These are phyloP conservation scores for Ophiostoma novo-ulmi DNA, from an alignment of 2,329 filamentous ascomycete species.

Conservation along the genomic window DNA sequence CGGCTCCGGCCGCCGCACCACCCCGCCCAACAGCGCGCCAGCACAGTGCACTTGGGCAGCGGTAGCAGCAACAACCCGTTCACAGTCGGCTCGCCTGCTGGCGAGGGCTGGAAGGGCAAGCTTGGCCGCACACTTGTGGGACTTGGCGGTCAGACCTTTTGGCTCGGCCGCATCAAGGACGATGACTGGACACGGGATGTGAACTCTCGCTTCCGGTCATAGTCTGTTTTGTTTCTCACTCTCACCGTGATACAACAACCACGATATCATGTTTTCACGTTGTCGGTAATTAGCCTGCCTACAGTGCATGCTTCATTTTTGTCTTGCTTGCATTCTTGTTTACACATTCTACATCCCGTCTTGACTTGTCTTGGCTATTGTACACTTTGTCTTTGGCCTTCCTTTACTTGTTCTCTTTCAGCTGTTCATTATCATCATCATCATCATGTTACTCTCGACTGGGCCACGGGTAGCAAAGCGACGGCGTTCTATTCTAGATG, in stretches of 20 bases:
- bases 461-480: slow-evolving; percentile 21
- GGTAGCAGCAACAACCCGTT: slow-evolving; percentile 53
- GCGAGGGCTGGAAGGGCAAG: slow-evolving; percentile 72
- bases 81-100: slow-evolving; percentile 61
- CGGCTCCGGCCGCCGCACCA: slow-evolving; percentile 30
- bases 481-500: slow-evolving; percentile 20
- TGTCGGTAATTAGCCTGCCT: not conserved
- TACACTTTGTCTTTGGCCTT: not conserved
- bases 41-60: slow-evolving; percentile 7
- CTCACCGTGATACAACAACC: not conserved
- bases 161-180: slow-evolving; percentile 62
- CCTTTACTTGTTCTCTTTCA: not conserved
- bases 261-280: not conserved
- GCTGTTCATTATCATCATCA: not conserved
- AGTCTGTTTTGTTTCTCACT: not conserved
- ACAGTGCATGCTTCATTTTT: not conserved
- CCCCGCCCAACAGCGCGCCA: not conserved
- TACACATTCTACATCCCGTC: not conserved
- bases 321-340: not conserved
- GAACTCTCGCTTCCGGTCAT: slow-evolving; percentile 36
- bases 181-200: slow-evolving; percentile 64
- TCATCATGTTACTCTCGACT: not conserved
- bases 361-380: not conserved
- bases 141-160: slow-evolving; percentile 70
- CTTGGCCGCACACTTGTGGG: slow-evolving; percentile 74